Evolutionary conservation across 495 filamentous ascomycete species (phyloP), one percentile per base, ranked within the genome.

Genomic region (Penicillium simplicissimum): DNA sequence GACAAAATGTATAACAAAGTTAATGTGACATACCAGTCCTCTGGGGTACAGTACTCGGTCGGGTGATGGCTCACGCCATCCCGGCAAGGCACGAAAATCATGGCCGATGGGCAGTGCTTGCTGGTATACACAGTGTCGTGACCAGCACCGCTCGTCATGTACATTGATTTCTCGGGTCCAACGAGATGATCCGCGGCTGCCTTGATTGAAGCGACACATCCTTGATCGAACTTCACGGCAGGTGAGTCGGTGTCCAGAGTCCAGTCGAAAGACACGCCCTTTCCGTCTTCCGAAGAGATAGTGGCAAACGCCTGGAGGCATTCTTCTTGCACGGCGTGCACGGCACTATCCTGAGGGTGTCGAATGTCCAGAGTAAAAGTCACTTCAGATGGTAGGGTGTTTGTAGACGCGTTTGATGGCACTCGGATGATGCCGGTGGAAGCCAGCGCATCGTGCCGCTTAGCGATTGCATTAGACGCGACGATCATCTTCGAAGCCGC

Each of bases 361-460:
- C 90, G 83, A 47, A 92, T 83, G 61, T 93, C 90, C 14, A 92
- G 76, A 3, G 82, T 85, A 64, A 92, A 90, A 14, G 77, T 75
- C 28, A 90, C 89, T 19, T 75, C 71, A 0, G 87, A 86, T 0
- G 89, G 86, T 14, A 92, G 84, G 0, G 89, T 92, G 67, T 92
- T 91, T 4, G 86, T 90, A 42, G 79, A 84, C 1, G 87, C 86
- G 52, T 72, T 76, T 0, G 71, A 66, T 0, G 87, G 88, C 17
- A 77, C 79, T 7, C 76, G 85, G 37, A 92, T 64, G 35, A 92
- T 87, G 0, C 88, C 90, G 3, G 87, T 90, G 0, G 84, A 88
- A 11, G 85, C 90, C 14, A 91, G 69, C 1, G 82, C 85, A 3
- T 74, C 73, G 25, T 73, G 62, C 11, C 52, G 60, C 9, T 81